Evolutionary conservation across 169 alveolate species (phyloP).

Genomic region (Cryptosporidium viatorum): DNA sequence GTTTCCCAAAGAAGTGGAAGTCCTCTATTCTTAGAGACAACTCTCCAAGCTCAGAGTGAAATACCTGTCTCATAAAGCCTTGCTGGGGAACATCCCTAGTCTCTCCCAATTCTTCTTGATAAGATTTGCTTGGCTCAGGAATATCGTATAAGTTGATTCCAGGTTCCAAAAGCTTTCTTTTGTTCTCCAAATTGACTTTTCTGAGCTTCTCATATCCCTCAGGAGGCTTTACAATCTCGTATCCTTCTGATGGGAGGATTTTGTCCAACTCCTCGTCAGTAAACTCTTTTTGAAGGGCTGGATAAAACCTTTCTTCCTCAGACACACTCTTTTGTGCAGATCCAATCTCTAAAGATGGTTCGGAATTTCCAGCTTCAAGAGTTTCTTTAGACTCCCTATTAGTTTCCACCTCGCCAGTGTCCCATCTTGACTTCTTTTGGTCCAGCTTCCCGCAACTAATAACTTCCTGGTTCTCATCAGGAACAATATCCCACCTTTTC

Average conservation of each 20-base stretch:
- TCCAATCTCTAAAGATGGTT: not conserved
- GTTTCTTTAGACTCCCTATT: not conserved
- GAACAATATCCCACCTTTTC: slow-evolving; percentile 62
- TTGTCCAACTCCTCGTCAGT: slow-evolving; percentile 97
- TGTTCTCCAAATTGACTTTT: slow-evolving; percentile 75
- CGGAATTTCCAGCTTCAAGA: not conserved
- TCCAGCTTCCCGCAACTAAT: not conserved
- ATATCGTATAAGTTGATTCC: slow-evolving; percentile 84
- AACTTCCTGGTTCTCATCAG: not conserved
- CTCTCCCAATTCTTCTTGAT: slow-evolving; percentile 56
- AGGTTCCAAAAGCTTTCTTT: slow-evolving; percentile 77
- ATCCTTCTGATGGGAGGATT: slow-evolving; percentile 92
- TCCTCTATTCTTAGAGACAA: slow-evolving; percentile 93
- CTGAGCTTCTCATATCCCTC: slow-evolving; percentile 86
- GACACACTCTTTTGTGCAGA: not conserved
- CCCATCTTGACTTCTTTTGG: slow-evolving; percentile 55
- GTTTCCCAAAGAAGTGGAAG: slow-evolving; percentile 88
- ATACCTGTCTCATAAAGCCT: slow-evolving; percentile 73
- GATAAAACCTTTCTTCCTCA: not conserved
- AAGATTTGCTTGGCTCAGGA: slow-evolving; percentile 81
- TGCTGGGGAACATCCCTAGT: slow-evolving; percentile 12
- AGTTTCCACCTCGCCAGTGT: not conserved
- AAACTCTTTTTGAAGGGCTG: slow-evolving; percentile 77
- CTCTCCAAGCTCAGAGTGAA: slow-evolving; percentile 81
- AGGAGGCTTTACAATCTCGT: slow-evolving; percentile 91